Evolutionary conservation across 2,329 filamentous ascomycete species (phyloP).

Genomic region (Penicillium sp.): DNA sequence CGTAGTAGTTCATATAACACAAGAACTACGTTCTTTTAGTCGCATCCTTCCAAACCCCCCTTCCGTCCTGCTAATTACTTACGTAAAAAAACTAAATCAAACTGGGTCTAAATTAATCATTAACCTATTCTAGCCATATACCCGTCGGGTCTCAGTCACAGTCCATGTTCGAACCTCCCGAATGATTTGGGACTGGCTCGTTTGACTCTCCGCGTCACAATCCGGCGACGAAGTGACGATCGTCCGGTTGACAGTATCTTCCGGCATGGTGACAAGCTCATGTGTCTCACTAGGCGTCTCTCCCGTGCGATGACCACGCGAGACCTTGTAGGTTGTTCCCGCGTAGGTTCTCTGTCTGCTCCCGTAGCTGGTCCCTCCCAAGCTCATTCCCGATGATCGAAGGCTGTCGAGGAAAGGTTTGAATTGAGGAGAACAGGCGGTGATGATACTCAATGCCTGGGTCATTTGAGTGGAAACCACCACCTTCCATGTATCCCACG

Average conservation of each 20-base stretch:
- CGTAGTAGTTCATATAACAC: not conserved
- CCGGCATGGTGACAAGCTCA: constrained; percentile 19
- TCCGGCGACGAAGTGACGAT: constrained; percentile 22
- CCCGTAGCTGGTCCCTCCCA: constrained; percentile 24
- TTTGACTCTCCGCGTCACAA: constrained; percentile 32
- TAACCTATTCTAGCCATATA: not conserved
- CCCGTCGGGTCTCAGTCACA: constrained; percentile 21
- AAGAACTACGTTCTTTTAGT: not conserved
- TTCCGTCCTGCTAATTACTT: not conserved
- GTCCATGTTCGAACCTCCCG: constrained; percentile 31
- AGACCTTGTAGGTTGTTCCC: constrained; percentile 14
- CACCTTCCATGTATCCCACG: constrained; percentile 29
- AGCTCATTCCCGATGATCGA: constrained; percentile 35
- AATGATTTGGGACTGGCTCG: constrained; percentile 34
- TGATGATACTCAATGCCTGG: constrained; percentile 35
- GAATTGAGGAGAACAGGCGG: constrained; percentile 37
- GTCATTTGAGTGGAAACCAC: constrained; percentile 23
- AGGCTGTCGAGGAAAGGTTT: constrained; percentile 38
- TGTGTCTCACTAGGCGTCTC: constrained; percentile 20
- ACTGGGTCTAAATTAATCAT: not conserved
- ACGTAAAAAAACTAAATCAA: not conserved
- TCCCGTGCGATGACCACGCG: constrained; percentile 11
- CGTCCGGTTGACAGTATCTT: constrained; percentile 16
- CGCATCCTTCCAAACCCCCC: not conserved
- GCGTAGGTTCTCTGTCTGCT: constrained; percentile 24